phyloP scores from a whole-genome alignment of 2,329 filamentous ascomycete genomes.

The Sporothrix protearum region DNA sequence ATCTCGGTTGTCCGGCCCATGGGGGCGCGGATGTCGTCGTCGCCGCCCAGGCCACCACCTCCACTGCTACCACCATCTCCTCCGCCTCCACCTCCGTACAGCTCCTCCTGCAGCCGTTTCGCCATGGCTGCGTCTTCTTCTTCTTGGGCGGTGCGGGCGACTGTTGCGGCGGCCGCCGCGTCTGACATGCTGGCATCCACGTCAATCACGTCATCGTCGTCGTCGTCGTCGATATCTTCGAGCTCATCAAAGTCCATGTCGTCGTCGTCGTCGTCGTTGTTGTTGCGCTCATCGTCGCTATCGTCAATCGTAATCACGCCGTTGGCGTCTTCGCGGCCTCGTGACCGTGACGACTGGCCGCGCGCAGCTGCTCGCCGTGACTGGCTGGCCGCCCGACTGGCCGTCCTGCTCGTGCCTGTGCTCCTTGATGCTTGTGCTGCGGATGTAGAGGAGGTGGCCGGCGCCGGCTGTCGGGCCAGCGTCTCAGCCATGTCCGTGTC shows the following conservation, averaged over 20 bases:
- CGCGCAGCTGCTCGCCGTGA: not conserved
- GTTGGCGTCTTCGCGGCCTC: conserved; percentile 51
- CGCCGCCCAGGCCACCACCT: conserved; percentile 8
- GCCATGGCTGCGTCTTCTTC: conserved; percentile 96
- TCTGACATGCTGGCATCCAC: conserved; percentile 28
- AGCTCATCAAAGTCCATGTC: conserved; percentile 66
- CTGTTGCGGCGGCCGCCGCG: conserved; percentile 40
- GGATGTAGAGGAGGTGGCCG: not conserved
- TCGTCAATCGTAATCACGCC: conserved; percentile 74
- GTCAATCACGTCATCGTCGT: conserved; percentile 38
- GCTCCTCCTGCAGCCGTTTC: conserved; percentile 82
- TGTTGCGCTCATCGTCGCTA: conserved; percentile 62
- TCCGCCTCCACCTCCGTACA: conserved; percentile 54
- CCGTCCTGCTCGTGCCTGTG: conserved; percentile 24
- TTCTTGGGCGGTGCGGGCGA: conserved; percentile 53
- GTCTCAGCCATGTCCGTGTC: conserved; percentile 69
- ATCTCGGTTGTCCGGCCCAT: conserved; percentile 91
- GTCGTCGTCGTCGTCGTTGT: conserved; percentile 44
- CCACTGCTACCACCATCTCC: not conserved
- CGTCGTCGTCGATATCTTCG: conserved; percentile 41
- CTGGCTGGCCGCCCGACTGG: conserved; percentile 21
- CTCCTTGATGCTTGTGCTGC: conserved; percentile 1
- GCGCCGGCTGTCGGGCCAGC: conserved; percentile 36
- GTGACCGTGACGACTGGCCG: conserved; percentile 28
- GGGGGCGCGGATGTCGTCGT: conserved; percentile 75